A percentile compares a stretch with the other conserved stretches of the same genome.
Evolutionary conservation across 768 basidiomycete genomes (phyloP).

Genomic region (Amylocystis lapponica): DNA sequence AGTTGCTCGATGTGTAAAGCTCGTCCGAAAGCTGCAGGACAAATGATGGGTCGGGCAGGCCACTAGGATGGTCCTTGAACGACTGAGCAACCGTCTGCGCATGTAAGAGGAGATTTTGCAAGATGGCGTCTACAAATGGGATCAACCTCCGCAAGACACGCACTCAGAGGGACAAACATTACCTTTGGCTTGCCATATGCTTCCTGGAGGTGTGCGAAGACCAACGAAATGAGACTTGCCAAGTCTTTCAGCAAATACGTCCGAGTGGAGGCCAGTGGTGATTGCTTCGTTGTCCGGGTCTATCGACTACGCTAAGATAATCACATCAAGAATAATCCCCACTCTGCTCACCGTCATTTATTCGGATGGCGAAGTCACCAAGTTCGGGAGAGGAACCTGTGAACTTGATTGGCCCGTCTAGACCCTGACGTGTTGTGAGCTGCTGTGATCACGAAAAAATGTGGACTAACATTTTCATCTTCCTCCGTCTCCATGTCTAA

Average conservation of each 20-base stretch:
- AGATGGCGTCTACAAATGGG: conserved; percentile 46
- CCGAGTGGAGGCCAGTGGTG: conserved; percentile 48
- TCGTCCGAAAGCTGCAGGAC: conserved; percentile 75
- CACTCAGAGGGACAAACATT: conserved; percentile 3
- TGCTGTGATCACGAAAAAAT: not conserved
- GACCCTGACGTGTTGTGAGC: conserved; percentile 46
- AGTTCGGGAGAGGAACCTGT: conserved; percentile 72
- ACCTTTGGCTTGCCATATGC: conserved; percentile 88
- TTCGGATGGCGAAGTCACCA: conserved; percentile 74
- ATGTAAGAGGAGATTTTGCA: conserved; percentile 51
- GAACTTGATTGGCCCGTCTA: conserved; percentile 64
- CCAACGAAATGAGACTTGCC: conserved; percentile 73
- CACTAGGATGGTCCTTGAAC: conserved; percentile 44
- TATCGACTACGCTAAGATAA: conserved; percentile 20
- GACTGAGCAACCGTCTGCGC: conserved; percentile 49
- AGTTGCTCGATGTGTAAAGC: conserved; percentile 62
- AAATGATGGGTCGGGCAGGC: conserved; percentile 75
- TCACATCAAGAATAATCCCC: not conserved
- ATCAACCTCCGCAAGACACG: not conserved
- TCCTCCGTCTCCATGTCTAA: conserved; percentile 76
- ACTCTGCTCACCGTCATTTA: conserved; percentile 60
- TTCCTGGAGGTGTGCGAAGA: conserved; percentile 49
- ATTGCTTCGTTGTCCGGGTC: conserved; percentile 54
- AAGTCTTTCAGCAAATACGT: conserved; percentile 52
- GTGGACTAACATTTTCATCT: conserved; percentile 58